phyloP scores from a whole-genome alignment of 305 asterid species.

The Rubia peregrina region DNA sequence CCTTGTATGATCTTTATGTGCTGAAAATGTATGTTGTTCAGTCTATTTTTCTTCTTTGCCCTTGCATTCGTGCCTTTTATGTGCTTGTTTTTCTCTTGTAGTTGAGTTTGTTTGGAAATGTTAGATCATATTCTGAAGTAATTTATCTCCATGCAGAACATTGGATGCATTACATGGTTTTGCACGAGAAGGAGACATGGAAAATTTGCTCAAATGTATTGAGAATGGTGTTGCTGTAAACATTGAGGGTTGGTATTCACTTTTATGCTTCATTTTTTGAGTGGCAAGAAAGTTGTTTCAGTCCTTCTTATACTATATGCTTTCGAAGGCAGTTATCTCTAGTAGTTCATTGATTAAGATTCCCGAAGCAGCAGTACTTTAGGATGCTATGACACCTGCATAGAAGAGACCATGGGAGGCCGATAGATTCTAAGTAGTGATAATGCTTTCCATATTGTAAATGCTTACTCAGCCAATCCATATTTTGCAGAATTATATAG shows the following conservation, averaged over 20 bases:
- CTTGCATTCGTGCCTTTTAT: not conserved
- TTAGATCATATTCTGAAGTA: not conserved
- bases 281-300: not conserved
- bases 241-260: conserved; percentile 47
- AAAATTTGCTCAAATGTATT: conserved; percentile 57
- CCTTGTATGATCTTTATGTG: not conserved
- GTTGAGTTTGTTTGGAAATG: not conserved
- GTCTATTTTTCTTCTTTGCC: not conserved
- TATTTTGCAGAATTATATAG: conserved; percentile 2
- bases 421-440: not conserved
- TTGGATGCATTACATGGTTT: conserved; percentile 74
- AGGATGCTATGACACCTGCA: not conserved
- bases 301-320: not conserved
- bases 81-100: not conserved
- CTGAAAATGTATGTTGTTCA: not conserved
- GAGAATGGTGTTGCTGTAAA: conserved; percentile 61
- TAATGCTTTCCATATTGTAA: not conserved
- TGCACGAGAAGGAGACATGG: conserved; percentile 81
- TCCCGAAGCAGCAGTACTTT: not conserved
- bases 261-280: not conserved
- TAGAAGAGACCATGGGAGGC: not conserved
- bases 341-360: conserved; percentile 1
- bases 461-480: not conserved
- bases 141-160: conserved; percentile 35
- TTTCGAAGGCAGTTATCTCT: not conserved